Evolutionary conservation across 1,139 yeast genomes (phyloP).

Genomic region (Zygoascus meyerae): DNA sequence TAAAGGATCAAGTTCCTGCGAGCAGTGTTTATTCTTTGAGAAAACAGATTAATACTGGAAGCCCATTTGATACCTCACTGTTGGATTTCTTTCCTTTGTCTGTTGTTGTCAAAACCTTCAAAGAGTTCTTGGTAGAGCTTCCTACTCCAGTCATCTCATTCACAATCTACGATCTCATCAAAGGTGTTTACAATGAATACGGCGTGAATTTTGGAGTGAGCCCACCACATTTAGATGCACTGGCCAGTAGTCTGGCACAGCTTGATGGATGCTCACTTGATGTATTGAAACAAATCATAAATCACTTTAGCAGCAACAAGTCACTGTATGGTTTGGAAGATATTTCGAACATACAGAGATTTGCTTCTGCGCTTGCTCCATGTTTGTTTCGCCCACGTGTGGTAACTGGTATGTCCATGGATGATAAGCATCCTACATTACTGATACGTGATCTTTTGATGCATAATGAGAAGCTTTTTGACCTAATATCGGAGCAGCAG

Average conservation of each 20-base stretch:
- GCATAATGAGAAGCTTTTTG: conserved; percentile 24
- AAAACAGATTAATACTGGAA: conserved; percentile 48
- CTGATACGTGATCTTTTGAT: conserved; percentile 27
- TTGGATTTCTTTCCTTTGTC: conserved; percentile 40
- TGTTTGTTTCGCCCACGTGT: conserved; percentile 32
- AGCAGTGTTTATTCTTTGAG: conserved; percentile 62
- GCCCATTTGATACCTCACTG: conserved; percentile 32
- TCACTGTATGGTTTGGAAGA: neutral
- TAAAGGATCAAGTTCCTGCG: conserved; percentile 32
- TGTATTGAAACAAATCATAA: conserved; percentile 18
- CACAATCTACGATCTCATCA: conserved; percentile 60
- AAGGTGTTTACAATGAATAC: conserved; percentile 47
- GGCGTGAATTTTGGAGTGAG: conserved; percentile 13
- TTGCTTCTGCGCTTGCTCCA: conserved; percentile 24
- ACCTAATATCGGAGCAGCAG: conserved; percentile 20
- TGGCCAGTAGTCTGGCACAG: conserved; percentile 22
- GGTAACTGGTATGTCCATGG: conserved; percentile 28
- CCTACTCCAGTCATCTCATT: conserved; percentile 75
- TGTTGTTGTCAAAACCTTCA: conserved; percentile 60
- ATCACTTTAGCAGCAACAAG: conserved; percentile 14
- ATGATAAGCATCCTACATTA: conserved; percentile 29
- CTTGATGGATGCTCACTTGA: conserved; percentile 19
- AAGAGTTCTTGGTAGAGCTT: conserved; percentile 68
- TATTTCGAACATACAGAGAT: neutral
- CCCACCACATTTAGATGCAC: conserved; percentile 13